A percentile compares a stretch with the other conserved stretches of the same genome.
Conservation (phyloP, 495 filamentous ascomycete species). For the Staphylotrichum tortipilum region DNA sequence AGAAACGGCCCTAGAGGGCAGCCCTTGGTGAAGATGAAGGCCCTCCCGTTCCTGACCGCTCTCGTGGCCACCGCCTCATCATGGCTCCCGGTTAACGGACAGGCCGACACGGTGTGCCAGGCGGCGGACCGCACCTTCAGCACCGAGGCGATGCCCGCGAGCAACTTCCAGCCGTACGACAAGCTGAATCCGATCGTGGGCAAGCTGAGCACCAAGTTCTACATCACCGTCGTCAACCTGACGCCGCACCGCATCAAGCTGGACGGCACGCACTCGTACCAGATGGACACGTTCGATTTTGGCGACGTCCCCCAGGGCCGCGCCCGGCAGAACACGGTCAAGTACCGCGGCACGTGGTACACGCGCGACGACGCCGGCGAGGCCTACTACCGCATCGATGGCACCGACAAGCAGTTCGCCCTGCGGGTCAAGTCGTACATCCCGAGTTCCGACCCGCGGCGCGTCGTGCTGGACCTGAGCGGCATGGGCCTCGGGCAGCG, state of each 20-base stretch:
- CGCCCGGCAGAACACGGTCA: slow-evolving; percentile 20
- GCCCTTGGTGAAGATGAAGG: background rate
- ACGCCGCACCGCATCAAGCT: slow-evolving; percentile 26
- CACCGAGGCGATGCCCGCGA: slow-evolving; percentile 12
- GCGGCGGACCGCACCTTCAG: slow-evolving; percentile 15
- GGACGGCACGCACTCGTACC: slow-evolving; percentile 19
- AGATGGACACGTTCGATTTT: slow-evolving; percentile 20
- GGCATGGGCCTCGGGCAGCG: slow-evolving; percentile 23
- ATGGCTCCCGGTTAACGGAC: slow-evolving; percentile 1
- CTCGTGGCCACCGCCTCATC: slow-evolving; percentile 12
- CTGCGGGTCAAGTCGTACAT: slow-evolving; percentile 10
- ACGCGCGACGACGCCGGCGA: slow-evolving; percentile 22
- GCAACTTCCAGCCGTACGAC: slow-evolving; percentile 8
- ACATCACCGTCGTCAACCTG: slow-evolving; percentile 25
- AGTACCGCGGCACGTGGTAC: slow-evolving; percentile 8
- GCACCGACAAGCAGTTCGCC: slow-evolving; percentile 15
- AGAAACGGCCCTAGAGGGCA: no score
- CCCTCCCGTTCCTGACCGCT: slow-evolving; percentile 1
- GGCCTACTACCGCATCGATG: slow-evolving; percentile 22
- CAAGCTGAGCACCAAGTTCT: slow-evolving; percentile 14
- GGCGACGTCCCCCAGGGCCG: slow-evolving; percentile 14
- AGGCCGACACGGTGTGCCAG: slow-evolving; percentile 6
- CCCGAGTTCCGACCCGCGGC: slow-evolving; percentile 5
- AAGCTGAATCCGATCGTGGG: slow-evolving; percentile 5
- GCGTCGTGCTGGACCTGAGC: slow-evolving; percentile 13